Percentiles rank a stretch among this genome's conserved stretches.
phyloP scores from a whole-genome alignment of 2,329 filamentous ascomycete genomes.

The Cryoendolithus antarcticus region DNA sequence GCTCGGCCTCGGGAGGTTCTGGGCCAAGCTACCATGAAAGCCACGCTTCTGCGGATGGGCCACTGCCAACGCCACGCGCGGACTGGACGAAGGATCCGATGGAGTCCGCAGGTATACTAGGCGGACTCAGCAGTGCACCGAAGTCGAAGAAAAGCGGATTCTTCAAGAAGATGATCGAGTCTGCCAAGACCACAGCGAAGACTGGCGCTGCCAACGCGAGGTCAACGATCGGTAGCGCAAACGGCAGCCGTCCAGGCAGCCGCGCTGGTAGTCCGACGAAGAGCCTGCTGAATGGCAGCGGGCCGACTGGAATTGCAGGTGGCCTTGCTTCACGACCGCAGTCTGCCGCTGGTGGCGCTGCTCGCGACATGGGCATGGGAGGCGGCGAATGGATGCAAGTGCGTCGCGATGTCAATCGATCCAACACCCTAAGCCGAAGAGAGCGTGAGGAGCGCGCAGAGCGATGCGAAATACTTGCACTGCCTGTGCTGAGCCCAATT shows the following conservation, averaged over 20 bases:
- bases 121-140: conserved; percentile 57
- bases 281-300: conserved; percentile 31
- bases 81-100: conserved; percentile 48
- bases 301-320: conserved; percentile 43
- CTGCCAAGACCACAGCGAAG: conserved; percentile 66
- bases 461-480: conserved; percentile 87
- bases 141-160: conserved; percentile 78
- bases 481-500: conserved; percentile 75
- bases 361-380: conserved; percentile 59
- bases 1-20: conserved; percentile 31
- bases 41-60: conserved; percentile 48
- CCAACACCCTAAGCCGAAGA: conserved; percentile 81
- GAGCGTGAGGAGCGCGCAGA: conserved; percentile 77
- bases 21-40: conserved; percentile 65
- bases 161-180: conserved; percentile 90
- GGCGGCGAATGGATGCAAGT: conserved; percentile 93
- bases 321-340: conserved; percentile 24
- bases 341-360: conserved; percentile 25
- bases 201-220: conserved; percentile 76
- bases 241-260: conserved; percentile 19
- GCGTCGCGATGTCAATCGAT: conserved; percentile 85
- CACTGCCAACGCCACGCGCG: conserved; percentile 52
- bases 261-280: conserved; percentile 34
- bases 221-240: conserved; percentile 62
- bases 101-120: conserved; percentile 57